Percentiles rank a stretch among this genome's conserved stretches.
These are phyloP conservation scores for Coniferiporia sulphurascens DNA, from an alignment of 1,284 basidiomycete genomes.

Conservation along the genomic window DNA sequence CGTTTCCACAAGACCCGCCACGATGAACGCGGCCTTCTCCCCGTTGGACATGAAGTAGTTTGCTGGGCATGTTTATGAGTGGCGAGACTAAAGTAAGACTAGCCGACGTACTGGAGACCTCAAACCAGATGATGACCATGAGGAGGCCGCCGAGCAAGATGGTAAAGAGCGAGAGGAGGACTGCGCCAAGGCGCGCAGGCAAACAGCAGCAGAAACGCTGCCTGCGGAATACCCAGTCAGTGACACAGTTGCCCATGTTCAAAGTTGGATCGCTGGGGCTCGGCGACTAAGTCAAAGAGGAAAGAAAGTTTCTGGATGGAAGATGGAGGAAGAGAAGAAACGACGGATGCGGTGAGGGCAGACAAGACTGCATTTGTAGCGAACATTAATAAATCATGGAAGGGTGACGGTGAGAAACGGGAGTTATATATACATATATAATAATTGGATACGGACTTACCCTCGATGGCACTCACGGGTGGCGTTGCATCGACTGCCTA, in stretches of 20 bases:
- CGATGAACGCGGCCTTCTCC: conserved; percentile 40
- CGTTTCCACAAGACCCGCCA: conserved; percentile 47
- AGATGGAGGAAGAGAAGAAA: no score
- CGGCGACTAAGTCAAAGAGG: no score
- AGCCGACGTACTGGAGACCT: conserved; percentile 41
- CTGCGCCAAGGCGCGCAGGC: conserved; percentile 57
- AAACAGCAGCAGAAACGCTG: conserved; percentile 58
- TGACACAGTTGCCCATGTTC: conserved; percentile 38
- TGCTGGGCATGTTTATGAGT: conserved; percentile 24
- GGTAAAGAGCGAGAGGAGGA: conserved; percentile 46
- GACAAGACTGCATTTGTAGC: no score
- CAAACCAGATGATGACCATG: conserved; percentile 53
- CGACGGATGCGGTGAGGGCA: no score
- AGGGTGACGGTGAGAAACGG: no score
- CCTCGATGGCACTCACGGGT: no score
- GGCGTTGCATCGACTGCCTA: no score
- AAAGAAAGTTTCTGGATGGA: no score
- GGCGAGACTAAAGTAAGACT: neutral
- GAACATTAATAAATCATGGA: no score
- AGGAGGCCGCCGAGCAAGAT: conserved; percentile 48
- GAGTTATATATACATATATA: no score
- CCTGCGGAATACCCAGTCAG: conserved; percentile 39
- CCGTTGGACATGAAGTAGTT: conserved; percentile 33
- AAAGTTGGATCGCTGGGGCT: neutral
- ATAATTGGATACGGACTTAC: no score